Base-by-base conservation (phyloP, 768 basidiomycete species). In the Fomitopsis serialis region DNA sequence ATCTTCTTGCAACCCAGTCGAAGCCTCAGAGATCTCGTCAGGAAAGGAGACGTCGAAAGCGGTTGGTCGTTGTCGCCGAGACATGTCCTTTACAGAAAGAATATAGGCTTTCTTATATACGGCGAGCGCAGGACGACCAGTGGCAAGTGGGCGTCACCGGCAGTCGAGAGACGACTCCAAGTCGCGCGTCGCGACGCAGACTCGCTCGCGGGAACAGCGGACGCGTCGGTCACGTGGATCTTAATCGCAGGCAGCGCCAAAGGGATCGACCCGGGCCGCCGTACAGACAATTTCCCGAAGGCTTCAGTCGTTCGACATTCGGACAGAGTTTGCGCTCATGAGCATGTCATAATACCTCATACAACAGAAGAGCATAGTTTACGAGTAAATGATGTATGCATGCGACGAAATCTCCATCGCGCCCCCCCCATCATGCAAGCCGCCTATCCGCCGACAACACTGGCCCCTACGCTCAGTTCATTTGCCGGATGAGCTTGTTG, bases 401-500 rank as follows among this genome's bases (percentile, higher is more conserved):
- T 29, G 19, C 12, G 12, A 11, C 12, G 35, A 6, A n/a, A 25
- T 27, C 48, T 25, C 34, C 21, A 36, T 23, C 35, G 48, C 36
- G 29, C 19, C 11, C n/a, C 36, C n/a, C 25, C n/a, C 6, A 22
- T 49, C 35, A 40, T 11, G 12, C 46, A 48, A 49, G 22, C 36
- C 7, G n/a, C n/a, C n/a, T n/a, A n/a, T n/a, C 17, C 6, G 19
- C 6, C 37, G 19, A 8, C 48, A 11, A 49, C 35, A 19, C 48
- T 32, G 15, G 6, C 12, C 8, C 24, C 29, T 8, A 49, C 23
- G 36, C 63, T 74, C 66, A 93, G 76, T 93, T 93, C 91, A 93
- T 93, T 75, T 92, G 89, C 54, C 92, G 81, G 74, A 99, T 84
- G 74, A 98, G 92, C 73, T 87, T 88, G 85, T 97, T 96, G 81